Evolutionary conservation across 2,329 filamentous ascomycete genomes (phyloP), one percentile per base, ranked within the genome.

Genomic region (Xylaria sp.): DNA sequence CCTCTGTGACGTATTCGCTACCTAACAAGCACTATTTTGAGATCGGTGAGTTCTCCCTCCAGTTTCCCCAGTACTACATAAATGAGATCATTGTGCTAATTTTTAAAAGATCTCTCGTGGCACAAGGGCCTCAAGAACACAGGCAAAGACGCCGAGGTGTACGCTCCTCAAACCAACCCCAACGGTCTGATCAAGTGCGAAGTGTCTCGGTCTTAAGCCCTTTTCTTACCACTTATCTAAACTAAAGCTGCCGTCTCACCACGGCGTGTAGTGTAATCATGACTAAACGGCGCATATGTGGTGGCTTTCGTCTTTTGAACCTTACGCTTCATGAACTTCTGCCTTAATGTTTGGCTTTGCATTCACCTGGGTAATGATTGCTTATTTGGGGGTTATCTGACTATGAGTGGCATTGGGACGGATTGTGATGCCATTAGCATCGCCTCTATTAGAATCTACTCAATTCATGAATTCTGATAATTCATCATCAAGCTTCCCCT

Each of bases 1-100:
- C 91, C 54, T 85, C 87, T 25, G 93, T 96, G 51, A 88, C 91
- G 76, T 98, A 98, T 80, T 86, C 91, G 9, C 86, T 99, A 77
- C 96, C 96, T 12, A 99, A 99, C 86, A 98, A 98, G 85, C 96
- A 99, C 83, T 98, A 98, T 84, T 98, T 98, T 79, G 95, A 98
- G 82, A 91, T 98, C 81, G 92, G 90, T 94, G 84, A 83, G 91
- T 85, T 28, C 63, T 44, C 32, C 34, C 51, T 51, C 18, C 41
- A 23, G 23, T 10, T 48, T 3, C 1, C 4, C 12, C 18, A 9
- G 9, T 54, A 23, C 32, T n/a, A 52, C 18, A 37, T 34, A 23
- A 23, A 52, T 5, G 1, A 13, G 20, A 57, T n/a, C 10, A 46
- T 32, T 37, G 32, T 65, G 23, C 66, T 65, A 58, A 65, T 55